Evolutionary conservation across 2,329 filamentous ascomycete species (phyloP), one percentile per base, ranked within the genome.

Genomic region (Exophiala aquamarina): DNA sequence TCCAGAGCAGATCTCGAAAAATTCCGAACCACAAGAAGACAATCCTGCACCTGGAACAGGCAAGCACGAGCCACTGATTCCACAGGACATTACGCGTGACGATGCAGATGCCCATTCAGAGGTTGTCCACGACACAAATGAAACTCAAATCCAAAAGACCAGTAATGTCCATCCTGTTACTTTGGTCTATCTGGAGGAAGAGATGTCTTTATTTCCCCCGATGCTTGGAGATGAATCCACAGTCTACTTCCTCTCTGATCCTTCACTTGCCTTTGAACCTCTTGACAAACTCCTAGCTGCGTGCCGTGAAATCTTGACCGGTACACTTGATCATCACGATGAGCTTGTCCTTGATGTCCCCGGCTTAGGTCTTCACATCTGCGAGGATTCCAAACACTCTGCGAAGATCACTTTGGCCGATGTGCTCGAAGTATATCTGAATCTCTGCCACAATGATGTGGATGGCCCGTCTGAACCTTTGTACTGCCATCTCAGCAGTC

Each of bases 201-300:
- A 79, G 44, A 79, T 82, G 52, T 77, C 74, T 11, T 63, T 84
- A 6, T 84, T 84, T 57, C 78, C 79, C 28, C 78, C 77, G 3
- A 67, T 51, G 39, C 28, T 55, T 50, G 70, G 72, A 47, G 75
- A 79, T 45, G 70, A 74, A 21, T 72, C 77, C 5, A 72, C 78
- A 52, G 73, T 72, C 1, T 82, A 73, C 52, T 78, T 84, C 34
- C 67, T 84, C 17, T 70, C 76, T 54, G 76, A 84, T 57, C 70
- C 76, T 52, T 70, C 70, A 21, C 63, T 84, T 32, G 73, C 74
- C n/a, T 71, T 74, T 52, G 69, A 75, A 38, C 70, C 70, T 39
- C 65, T 86, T 20, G 67, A 67, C 43, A 71, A 75, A 43, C 68
- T 87, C n/a, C 75, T 87, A 48, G 65, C 68, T 56, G 73, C 75